These are phyloP conservation scores for Cercospora zeina DNA, from an alignment of 2,329 filamentous ascomycete genomes.

Conservation along the genomic window DNA sequence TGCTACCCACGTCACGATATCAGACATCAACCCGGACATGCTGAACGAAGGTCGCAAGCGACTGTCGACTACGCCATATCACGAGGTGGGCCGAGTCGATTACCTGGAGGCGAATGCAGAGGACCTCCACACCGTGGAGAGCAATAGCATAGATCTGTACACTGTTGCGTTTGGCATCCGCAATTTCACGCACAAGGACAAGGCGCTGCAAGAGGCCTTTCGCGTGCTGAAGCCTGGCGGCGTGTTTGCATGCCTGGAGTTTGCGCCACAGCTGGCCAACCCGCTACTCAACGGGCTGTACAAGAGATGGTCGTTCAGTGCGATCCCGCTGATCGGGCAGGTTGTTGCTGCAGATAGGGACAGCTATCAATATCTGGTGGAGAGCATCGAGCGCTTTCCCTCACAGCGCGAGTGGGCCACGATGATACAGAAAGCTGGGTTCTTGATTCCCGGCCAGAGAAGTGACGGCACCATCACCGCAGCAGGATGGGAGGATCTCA, in stretches of 20 bases:
- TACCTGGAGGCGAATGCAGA: slow-evolving; percentile 94
- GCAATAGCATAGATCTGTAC: slow-evolving; percentile 83
- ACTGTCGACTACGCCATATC: slow-evolving; percentile 63
- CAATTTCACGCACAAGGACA: slow-evolving; percentile 91
- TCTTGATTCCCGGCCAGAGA: slow-evolving; percentile 67
- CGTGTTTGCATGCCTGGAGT: slow-evolving; percentile 95
- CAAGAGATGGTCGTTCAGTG: slow-evolving; percentile 92
- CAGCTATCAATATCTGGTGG: slow-evolving; percentile 97
- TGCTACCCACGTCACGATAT: slow-evolving; percentile 80
- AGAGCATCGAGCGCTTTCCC: slow-evolving; percentile 94
- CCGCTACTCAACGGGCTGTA: slow-evolving; percentile 80
- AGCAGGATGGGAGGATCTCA: slow-evolving; percentile 84
- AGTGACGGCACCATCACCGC: slow-evolving; percentile 43
- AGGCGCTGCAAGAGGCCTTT: slow-evolving; percentile 77
- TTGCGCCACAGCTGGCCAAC: slow-evolving; percentile 75
- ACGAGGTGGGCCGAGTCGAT: slow-evolving; percentile 54
- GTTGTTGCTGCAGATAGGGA: slow-evolving; percentile 90
- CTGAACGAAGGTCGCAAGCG: slow-evolving; percentile 82
- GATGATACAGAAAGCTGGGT: slow-evolving; percentile 83
- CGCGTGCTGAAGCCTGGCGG: slow-evolving; percentile 91
- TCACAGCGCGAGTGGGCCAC: slow-evolving; percentile 78
- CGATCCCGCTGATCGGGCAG: slow-evolving; percentile 93
- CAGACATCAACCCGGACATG: slow-evolving; percentile 97
- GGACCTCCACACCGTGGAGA: slow-evolving; percentile 64
- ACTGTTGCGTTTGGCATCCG: slow-evolving; percentile 97